Evolutionary conservation across 1,284 basidiomycete genomes (phyloP), one percentile per base, ranked within the genome.

Genomic region (Limonomyces culmigenus): DNA sequence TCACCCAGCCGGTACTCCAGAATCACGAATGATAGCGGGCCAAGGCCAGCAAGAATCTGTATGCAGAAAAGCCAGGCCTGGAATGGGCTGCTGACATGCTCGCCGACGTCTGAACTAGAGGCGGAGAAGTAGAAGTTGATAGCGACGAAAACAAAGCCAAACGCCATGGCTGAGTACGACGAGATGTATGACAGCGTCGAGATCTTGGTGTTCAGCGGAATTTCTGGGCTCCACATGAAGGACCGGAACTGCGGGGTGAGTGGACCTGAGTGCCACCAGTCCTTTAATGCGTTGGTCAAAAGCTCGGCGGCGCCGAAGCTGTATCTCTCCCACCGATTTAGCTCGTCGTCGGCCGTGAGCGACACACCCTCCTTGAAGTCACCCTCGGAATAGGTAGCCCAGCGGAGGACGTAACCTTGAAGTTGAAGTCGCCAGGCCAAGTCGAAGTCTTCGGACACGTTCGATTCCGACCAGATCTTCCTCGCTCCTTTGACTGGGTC

Each of bases 361-460:
- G 67, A 70, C 31, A 74, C 70, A 42, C 70, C 70, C 47, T 74
- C 70, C 48, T 69, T 59, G 53, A 71, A 74, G 10, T 51, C 63
- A 23, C 66, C 62, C 37, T 60, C 55, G 21, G 59, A 61, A 51
- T 73, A 74, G 15, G 65, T 67, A 19, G 69, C 67, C 69, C 68
- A 60, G 32, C 70, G 62, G 30, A 67, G 59, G 42, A 62, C 62
- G 51, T 63, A 74, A 3, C 70, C 65, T 34, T 56, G 49, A 43
- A 58, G 45, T 49, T 66, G 63, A 19, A 69, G 46, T 2, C 63
- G 52, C 15, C 71, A 49, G 27, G 67, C 65, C 55, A 70, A 63
- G 45, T 70, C 65, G 46, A 71, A 70, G 48, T 72, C 69, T 45
- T 72, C 69, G n/a, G 67, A 70, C 19, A 74, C 70, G 50, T 69